A percentile compares a stretch with the other conserved stretches of the same genome.
These are phyloP conservation scores for Tetrahymena elliotti DNA, from an alignment of 73 alveolate genomes.

Conservation along the genomic window DNA sequence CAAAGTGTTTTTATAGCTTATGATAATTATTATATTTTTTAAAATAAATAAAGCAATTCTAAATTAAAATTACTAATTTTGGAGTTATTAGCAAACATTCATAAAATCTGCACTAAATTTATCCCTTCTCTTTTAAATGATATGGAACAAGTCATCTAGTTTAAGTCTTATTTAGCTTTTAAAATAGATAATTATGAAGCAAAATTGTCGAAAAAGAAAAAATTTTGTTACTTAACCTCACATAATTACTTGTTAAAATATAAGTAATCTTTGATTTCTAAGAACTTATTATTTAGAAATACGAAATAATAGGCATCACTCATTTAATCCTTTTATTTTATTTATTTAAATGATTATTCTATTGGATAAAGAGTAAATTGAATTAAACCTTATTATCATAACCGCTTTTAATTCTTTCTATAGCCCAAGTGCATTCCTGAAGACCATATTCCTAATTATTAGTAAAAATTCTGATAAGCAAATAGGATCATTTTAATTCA, in stretches of 20 bases:
- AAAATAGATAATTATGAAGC: not conserved
- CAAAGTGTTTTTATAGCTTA: not conserved
- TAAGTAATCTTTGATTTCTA: not conserved
- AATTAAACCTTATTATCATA: not conserved
- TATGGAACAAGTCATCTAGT: not conserved
- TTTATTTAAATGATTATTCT: not conserved
- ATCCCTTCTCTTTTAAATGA: not conserved
- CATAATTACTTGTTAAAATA: not conserved
- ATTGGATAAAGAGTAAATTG: not conserved
- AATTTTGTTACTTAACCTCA: not conserved
- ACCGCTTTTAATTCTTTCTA: not conserved
- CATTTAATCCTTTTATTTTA: not conserved
- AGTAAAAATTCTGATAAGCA: too few species aligned
- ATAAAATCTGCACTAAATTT: not conserved
- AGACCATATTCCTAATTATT: not conserved
- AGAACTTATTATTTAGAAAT: not conserved
- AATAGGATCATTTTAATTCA: not conserved
- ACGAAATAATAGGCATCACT: not conserved
- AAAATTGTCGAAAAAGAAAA: not conserved
- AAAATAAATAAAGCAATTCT: not conserved
- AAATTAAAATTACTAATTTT: not conserved
- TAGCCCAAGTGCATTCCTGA: not conserved
- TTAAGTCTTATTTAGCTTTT: not conserved
- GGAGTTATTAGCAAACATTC: not conserved
- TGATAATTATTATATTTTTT: not conserved